Conservation (phyloP, 2,329 filamentous ascomycete species). For the Exophiala sp. region DNA sequence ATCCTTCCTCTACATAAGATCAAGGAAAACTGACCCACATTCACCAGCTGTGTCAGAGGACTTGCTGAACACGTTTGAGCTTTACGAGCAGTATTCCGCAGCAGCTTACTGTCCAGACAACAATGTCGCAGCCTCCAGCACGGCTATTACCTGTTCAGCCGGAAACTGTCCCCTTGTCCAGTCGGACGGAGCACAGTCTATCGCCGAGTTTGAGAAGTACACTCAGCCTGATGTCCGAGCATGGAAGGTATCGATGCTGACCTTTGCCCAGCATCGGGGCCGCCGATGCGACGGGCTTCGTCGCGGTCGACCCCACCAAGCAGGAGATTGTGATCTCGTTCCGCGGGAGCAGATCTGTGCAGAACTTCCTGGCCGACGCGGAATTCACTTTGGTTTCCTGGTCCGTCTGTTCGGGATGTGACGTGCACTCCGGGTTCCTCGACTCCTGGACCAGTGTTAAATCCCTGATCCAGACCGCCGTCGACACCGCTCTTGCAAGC, state of each 20-base stretch:
- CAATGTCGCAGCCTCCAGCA: slow-evolving; percentile 39
- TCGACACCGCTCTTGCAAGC: slow-evolving; percentile 33
- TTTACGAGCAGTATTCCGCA: slow-evolving; percentile 50
- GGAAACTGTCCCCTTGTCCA: slow-evolving; percentile 47
- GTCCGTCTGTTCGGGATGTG: slow-evolving; percentile 42
- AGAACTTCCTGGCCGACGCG: slow-evolving; percentile 32
- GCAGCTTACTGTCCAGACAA: slow-evolving; percentile 50
- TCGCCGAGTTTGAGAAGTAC: slow-evolving; percentile 48
- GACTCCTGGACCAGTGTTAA: slow-evolving; percentile 40
- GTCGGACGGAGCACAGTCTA: slow-evolving; percentile 40
- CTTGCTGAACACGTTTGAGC: slow-evolving; percentile 39
- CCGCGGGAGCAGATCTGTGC: slow-evolving; percentile 32
- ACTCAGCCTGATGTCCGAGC: slow-evolving; percentile 10
- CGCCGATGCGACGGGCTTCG: slow-evolving; percentile 43
- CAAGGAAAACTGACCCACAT: not conserved
- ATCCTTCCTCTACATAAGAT: not conserved
- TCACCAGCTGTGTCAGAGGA: slow-evolving; percentile 37
- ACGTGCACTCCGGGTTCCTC: slow-evolving; percentile 45
- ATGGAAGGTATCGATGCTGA: not conserved
- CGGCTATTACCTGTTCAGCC: slow-evolving; percentile 41
- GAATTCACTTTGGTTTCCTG: slow-evolving; percentile 31
- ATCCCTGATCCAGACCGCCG: slow-evolving; percentile 35
- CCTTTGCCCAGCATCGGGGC: slow-evolving; percentile 28
- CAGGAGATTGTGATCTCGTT: slow-evolving; percentile 34
- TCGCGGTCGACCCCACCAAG: slow-evolving; percentile 44